Evolutionary conservation across 2,329 filamentous ascomycete species (phyloP), one percentile per base, ranked within the genome.

Genomic region (Ilyonectria sp.): DNA sequence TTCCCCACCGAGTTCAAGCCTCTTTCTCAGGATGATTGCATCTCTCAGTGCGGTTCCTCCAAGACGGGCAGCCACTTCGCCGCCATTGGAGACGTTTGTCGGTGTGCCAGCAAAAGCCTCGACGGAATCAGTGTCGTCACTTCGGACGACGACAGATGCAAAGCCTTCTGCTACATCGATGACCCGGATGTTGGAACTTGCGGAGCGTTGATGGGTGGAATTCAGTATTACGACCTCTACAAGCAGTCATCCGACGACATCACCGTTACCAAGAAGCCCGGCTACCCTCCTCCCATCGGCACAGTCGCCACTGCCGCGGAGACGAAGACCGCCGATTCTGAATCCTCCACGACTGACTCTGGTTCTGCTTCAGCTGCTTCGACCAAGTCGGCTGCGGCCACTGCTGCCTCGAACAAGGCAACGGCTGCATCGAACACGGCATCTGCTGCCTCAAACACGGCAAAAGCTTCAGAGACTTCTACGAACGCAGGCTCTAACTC

Each of bases 191-290:
- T 19, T 6, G 46, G 46, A n/a, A 33, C 19, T 2, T 60, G 46
- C 11, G 46, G 57, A 40, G 21, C 43, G 9, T 2, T 31, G 8
- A n/a, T 60, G 2, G 23, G 26, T 17, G 31, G 57, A 9, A 40
- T 37, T 11, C 17, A 60, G 23, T 52, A 52, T 26, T 60, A 52
- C 33, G 46, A 60, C 8, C 44, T 50, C 7, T 49, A 52, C n/a
- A 50, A 43, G 43, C 26, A 37, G 13, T n/a, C 46, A 8, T 43
- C 40, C 40, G 40, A 43, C 40, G 40, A 43, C 15, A n/a, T 43
- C 15, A 43, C 40, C 6, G 40, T 43, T 43, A 43, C 40, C 6
- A 43, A 43, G 40, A 43, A 43, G 8, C 40, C 40, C 15, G 40
- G 40, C 40, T 43, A 43, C n/a, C 40, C 40, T 17, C 40, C 40